Conservation (phyloP, 176 grass and related monocot genomes). For the Oropetium thomaeum region DNA sequence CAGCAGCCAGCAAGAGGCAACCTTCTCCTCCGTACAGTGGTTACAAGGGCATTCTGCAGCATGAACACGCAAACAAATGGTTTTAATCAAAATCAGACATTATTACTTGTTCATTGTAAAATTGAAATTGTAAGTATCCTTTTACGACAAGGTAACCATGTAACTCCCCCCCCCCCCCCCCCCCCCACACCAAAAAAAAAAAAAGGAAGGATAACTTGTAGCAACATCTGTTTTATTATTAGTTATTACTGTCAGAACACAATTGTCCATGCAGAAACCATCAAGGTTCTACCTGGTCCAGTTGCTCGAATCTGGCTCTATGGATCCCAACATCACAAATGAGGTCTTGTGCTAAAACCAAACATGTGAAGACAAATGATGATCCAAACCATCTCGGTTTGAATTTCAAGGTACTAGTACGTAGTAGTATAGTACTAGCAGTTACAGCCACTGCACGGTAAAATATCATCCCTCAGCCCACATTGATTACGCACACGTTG, state of each 20-base stretch:
- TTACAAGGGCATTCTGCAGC: not conserved
- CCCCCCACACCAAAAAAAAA: no score
- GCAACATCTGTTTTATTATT: not conserved
- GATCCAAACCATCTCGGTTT: not conserved
- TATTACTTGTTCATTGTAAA: not conserved
- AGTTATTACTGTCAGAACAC: not conserved
- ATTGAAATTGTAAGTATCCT: not conserved
- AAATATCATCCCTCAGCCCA: conserved; percentile 1
- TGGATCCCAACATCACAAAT: conserved; percentile 27
- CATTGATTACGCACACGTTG: not conserved
- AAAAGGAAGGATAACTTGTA: no score
- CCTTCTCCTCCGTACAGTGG: no score
- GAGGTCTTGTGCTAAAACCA: conserved; percentile 10
- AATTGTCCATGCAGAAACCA: conserved; percentile 6
- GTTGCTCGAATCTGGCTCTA: not conserved
- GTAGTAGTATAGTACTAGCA: no score
- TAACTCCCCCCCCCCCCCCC: no score
- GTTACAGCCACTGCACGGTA: not conserved
- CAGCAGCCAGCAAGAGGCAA: not conserved
- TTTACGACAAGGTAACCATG: no score
- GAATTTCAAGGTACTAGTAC: not conserved
- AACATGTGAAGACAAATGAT: conserved; percentile 4
- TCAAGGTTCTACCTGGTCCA: conserved; percentile 4
- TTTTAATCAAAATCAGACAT: not conserved
- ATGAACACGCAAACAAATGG: not conserved